phyloP scores from a whole-genome alignment of 257 asterid species.

The Solanum chaucha region DNA sequence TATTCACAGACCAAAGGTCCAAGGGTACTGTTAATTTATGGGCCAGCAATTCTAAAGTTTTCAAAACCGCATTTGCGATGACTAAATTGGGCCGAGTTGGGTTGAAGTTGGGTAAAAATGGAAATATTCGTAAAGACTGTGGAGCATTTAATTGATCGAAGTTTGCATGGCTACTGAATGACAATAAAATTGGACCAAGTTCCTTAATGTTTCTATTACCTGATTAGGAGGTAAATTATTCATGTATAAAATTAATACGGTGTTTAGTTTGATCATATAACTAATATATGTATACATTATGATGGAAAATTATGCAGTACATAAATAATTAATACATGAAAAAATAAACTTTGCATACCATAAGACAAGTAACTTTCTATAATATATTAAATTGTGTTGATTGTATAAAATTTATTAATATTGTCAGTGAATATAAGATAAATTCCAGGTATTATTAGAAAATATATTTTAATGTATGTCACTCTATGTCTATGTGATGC shows the following conservation, averaged over 20 bases:
- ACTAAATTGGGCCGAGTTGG: constrained; percentile 67
- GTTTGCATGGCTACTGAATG: background rate
- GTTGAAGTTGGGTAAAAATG: constrained; percentile 25
- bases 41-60: constrained; percentile 36
- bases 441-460: no score
- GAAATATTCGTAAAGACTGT: constrained; percentile 71
- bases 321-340: background rate
- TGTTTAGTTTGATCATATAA: background rate
- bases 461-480: no score
- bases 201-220: background rate
- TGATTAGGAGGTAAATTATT: background rate
- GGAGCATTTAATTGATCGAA: constrained; percentile 35
- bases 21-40: constrained; percentile 27
- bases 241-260: background rate
- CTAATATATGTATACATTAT: background rate
- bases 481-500: no score
- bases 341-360: background rate
- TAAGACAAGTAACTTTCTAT: background rate
- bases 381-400: background rate
- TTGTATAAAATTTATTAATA: no score
- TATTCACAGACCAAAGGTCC: constrained; percentile 19
- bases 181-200: background rate
- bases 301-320: background rate
- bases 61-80: constrained; percentile 43
- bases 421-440: no score